Evolutionary conservation across 192 early-diverging fungal species (phyloP).

Genomic region (Coemansia sp.): DNA sequence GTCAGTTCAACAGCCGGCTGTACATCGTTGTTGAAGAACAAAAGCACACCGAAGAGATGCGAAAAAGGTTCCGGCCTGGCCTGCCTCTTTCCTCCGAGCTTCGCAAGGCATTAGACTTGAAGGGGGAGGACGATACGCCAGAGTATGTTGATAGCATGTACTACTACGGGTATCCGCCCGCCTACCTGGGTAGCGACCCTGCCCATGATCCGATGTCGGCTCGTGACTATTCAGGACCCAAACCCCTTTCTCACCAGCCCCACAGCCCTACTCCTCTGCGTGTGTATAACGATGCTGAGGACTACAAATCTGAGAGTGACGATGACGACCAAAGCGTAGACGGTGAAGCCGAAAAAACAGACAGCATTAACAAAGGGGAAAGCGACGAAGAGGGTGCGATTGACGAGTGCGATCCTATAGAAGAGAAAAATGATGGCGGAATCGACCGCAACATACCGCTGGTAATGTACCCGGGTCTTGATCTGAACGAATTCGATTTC

Average conservation of each 20-base stretch:
- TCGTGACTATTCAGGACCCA: not conserved
- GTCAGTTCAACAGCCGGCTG: slow-evolving; percentile 31
- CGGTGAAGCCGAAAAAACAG: not conserved
- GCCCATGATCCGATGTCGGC: slow-evolving; percentile 38
- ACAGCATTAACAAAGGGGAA: not conserved
- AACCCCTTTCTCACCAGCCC: too few species aligned
- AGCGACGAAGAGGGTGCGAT: slow-evolving; percentile 43
- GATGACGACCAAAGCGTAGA: not conserved
- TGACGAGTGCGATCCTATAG: slow-evolving; percentile 8
- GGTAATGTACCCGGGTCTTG: slow-evolving; percentile 38
- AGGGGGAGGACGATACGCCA: slow-evolving; percentile 22
- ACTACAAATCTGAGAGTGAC: slow-evolving; percentile 15
- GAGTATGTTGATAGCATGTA: slow-evolving; percentile 41
- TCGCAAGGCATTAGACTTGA: slow-evolving; percentile 30
- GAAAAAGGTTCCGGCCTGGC: slow-evolving; percentile 30
- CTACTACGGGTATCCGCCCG: slow-evolving; percentile 42
- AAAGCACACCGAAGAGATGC: slow-evolving; percentile 30
- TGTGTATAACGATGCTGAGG: slow-evolving; percentile 25
- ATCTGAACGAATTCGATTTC: slow-evolving; percentile 41
- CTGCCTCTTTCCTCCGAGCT: slow-evolving; percentile 37
- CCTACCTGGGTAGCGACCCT: slow-evolving; percentile 29
- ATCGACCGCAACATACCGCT: slow-evolving; percentile 23
- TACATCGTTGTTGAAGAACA: slow-evolving; percentile 37
- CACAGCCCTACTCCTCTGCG: slow-evolving; percentile 19
- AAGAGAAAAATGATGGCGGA: not conserved